These are phyloP conservation scores for Corynespora cassiicola DNA, from an alignment of 2,329 filamentous ascomycete genomes.

Conservation along the genomic window DNA sequence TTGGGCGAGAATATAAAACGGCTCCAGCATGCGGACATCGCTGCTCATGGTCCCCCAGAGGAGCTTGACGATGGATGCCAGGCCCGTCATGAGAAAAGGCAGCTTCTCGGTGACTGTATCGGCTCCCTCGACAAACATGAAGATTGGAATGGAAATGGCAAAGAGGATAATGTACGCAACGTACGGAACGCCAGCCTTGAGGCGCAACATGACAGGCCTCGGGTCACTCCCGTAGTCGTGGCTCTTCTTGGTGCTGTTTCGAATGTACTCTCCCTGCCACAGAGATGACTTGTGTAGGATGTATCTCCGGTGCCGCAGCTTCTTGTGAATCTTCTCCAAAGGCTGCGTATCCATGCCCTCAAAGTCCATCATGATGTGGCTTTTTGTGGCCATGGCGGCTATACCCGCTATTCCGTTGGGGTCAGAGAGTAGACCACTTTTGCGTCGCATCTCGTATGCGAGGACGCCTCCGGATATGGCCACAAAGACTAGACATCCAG, in stretches of 20 bases:
- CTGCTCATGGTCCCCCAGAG: conserved; percentile 73
- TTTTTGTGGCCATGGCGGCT: conserved; percentile 76
- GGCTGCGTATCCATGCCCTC: conserved; percentile 73
- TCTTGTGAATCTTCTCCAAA: conserved; percentile 71
- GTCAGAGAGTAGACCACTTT: conserved; percentile 70
- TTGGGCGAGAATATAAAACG: conserved; percentile 72
- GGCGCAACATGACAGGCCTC: conserved; percentile 72
- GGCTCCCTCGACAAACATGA: conserved; percentile 65
- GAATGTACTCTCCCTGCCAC: conserved; percentile 66
- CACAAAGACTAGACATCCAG: conserved; percentile 62
- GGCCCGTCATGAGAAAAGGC: conserved; percentile 69
- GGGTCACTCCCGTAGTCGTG: conserved; percentile 57
- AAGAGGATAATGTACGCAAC: conserved; percentile 65
- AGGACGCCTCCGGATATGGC: conserved; percentile 65
- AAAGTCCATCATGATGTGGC: conserved; percentile 77
- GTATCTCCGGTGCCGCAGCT: conserved; percentile 71
- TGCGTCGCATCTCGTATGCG: conserved; percentile 67
- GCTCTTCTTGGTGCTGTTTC: conserved; percentile 55
- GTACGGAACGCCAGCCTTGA: conserved; percentile 66
- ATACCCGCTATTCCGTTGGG: conserved; percentile 77
- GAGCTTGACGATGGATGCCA: conserved; percentile 72
- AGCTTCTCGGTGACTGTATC: conserved; percentile 65
- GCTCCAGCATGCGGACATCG: conserved; percentile 75
- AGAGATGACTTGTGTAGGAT: conserved; percentile 74
- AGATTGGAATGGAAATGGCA: conserved; percentile 63